phyloP scores from a whole-genome alignment of 257 asterid species.

The Thymus quinquecostatus region DNA sequence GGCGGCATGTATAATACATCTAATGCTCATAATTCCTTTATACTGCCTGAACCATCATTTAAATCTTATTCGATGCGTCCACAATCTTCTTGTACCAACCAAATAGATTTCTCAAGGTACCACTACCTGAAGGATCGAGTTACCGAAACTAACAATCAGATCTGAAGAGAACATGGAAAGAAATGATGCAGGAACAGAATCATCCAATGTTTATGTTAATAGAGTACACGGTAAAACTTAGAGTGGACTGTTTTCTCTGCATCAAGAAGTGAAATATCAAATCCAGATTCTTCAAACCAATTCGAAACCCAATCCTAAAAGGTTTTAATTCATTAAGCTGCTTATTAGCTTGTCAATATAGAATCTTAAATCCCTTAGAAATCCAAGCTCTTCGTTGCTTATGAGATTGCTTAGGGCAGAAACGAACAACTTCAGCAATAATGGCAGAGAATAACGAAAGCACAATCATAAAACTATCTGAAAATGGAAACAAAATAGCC shows the following conservation, averaged over 20 bases:
- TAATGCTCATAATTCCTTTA: neutral
- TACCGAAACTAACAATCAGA: neutral
- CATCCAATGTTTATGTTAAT: neutral
- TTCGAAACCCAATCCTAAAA: constrained; percentile 5
- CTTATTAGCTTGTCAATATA: neutral
- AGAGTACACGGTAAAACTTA: neutral
- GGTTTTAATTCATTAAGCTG: constrained; percentile 6
- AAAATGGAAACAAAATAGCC: neutral
- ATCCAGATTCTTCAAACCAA: constrained; percentile 1
- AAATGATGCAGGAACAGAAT: constrained; percentile 13
- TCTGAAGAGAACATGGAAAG: constrained; percentile 3
- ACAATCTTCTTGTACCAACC: neutral
- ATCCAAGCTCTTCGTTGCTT: neutral
- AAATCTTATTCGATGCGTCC: too few species aligned
- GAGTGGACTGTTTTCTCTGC: neutral
- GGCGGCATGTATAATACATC: neutral
- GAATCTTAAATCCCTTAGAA: constrained; percentile 16
- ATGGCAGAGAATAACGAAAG: neutral
- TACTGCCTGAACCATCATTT: neutral
- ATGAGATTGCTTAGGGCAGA: neutral
- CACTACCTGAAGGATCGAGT: constrained; percentile 4
- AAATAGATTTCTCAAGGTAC: constrained; percentile 12
- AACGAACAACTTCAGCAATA: constrained; percentile 1
- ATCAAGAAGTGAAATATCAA: neutral
- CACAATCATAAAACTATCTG: neutral